phyloP scores from a whole-genome alignment of 108 stramenopile genomes.

The Pseudonitzschia multiseries region DNA sequence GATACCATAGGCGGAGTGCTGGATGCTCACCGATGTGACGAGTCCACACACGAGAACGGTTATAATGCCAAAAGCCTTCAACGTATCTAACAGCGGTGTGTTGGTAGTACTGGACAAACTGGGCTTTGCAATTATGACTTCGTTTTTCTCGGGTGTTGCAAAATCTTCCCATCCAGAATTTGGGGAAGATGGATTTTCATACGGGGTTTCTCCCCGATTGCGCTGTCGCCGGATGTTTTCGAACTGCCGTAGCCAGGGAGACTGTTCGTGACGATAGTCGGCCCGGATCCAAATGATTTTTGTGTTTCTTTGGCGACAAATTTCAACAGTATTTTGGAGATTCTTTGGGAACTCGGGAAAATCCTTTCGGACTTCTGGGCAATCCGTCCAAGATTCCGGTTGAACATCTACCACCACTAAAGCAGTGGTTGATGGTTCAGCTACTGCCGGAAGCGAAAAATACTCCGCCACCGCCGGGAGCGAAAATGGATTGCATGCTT shows the following conservation, averaged over 20 bases:
- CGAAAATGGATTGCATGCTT: too few relatives aligned
- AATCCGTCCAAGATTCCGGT: slow-evolving; percentile 58
- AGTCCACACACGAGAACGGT: slow-evolving; percentile 61
- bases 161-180: slow-evolving; percentile 78
- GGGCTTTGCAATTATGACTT: slow-evolving; percentile 50
- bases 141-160: slow-evolving; percentile 44
- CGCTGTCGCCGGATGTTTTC: too few relatives aligned
- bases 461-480: too few relatives aligned
- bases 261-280: slow-evolving; percentile 45
- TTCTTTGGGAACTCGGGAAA: slow-evolving; percentile 52
- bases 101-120: slow-evolving; percentile 41
- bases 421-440: slow-evolving; percentile 30
- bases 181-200: too few relatives aligned
- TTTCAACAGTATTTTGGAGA: slow-evolving; percentile 22
- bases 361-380: slow-evolving; percentile 49
- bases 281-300: slow-evolving; percentile 62
- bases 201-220: too few relatives aligned
- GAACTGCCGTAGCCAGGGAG: slow-evolving; percentile 64
- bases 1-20: slow-evolving; percentile 56
- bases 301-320: slow-evolving; percentile 32
- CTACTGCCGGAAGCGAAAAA: too few relatives aligned
- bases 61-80: slow-evolving; percentile 39
- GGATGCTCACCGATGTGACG: slow-evolving; percentile 63
- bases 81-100: slow-evolving; percentile 34
- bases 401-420: slow-evolving; percentile 53